A percentile compares a stretch with the other conserved stretches of the same genome.
These are phyloP conservation scores for Termitomyces sp. DNA, from an alignment of 768 basidiomycete species.

Conservation along the genomic window DNA sequence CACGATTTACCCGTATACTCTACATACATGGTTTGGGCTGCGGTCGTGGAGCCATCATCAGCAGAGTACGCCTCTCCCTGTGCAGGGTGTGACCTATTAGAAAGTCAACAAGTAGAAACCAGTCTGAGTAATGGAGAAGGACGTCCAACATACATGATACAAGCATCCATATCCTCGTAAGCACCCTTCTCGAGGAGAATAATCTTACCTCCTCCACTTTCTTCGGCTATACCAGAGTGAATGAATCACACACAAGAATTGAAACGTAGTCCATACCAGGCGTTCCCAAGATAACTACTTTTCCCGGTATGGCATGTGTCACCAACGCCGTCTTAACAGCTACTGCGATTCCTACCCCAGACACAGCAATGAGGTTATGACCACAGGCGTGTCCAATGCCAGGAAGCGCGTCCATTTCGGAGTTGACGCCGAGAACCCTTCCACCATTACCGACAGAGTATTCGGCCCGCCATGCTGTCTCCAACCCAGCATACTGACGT, in stretches of 20 bases:
- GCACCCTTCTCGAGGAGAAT: constrained; percentile 68
- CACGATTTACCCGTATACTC: constrained; percentile 76
- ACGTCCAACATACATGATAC: constrained; percentile 52
- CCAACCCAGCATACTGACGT: constrained; percentile 59
- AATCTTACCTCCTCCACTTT: constrained; percentile 73
- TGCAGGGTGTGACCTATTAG: constrained; percentile 65
- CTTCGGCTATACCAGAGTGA: constrained; percentile 51
- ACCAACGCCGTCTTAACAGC: constrained; percentile 66
- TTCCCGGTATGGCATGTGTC: constrained; percentile 58
- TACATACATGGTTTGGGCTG: constrained; percentile 59
- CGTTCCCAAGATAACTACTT: constrained; percentile 70
- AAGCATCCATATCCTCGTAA: constrained; percentile 77
- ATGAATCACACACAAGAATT: neutral
- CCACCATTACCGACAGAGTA: constrained; percentile 55
- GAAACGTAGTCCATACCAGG: constrained; percentile 40
- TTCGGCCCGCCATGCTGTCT: constrained; percentile 77
- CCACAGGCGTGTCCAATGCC: constrained; percentile 68
- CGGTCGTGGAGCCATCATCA: constrained; percentile 48
- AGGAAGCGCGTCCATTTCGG: constrained; percentile 68
- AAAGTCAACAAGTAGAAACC: neutral
- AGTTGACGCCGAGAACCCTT: constrained; percentile 69
- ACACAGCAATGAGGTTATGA: constrained; percentile 78
- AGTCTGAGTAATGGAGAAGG: neutral
- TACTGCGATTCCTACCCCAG: constrained; percentile 69
- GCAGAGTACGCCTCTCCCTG: constrained; percentile 47